Evolutionary conservation across 495 filamentous ascomycete genomes (phyloP).

Genomic region (Margaritispora aquatica): DNA sequence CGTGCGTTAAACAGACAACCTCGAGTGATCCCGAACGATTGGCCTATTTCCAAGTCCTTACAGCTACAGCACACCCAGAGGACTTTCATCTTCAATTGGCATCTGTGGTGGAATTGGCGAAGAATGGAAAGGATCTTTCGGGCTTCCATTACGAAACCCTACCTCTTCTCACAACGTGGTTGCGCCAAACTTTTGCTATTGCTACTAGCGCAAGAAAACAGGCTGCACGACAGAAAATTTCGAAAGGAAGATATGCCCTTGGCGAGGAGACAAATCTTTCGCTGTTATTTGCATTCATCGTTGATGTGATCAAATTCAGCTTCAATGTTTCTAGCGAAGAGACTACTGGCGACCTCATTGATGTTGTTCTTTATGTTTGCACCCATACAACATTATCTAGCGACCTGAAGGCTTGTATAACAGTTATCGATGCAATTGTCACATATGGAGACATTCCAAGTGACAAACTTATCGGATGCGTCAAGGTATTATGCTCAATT

Average conservation of each 20-base stretch:
- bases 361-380: constrained; percentile 64
- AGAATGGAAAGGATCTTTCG: constrained; percentile 53
- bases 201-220: constrained; percentile 40
- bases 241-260: constrained; percentile 39
- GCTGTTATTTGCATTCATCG: constrained; percentile 65
- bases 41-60: constrained; percentile 57
- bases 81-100: constrained; percentile 60
- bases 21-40: constrained; percentile 58
- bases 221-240: constrained; percentile 32
- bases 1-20: constrained; percentile 54
- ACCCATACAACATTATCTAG: constrained; percentile 62
- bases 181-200: constrained; percentile 48
- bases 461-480: constrained; percentile 56
- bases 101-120: constrained; percentile 55
- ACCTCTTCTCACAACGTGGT: constrained; percentile 50
- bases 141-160: constrained; percentile 60
- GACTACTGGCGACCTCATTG: constrained; percentile 61
- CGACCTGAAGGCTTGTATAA: constrained; percentile 70
- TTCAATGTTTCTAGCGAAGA: constrained; percentile 64
- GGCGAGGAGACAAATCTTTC: constrained; percentile 64
- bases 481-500: constrained; percentile 78
- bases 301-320: constrained; percentile 80
- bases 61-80: constrained; percentile 40
- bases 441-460: constrained; percentile 73
- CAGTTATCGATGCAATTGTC: constrained; percentile 72